A percentile compares a stretch with the other conserved stretches of the same genome.
These are phyloP conservation scores for Russula compacta DNA, from an alignment of 768 basidiomycete species.

Conservation along the genomic window DNA sequence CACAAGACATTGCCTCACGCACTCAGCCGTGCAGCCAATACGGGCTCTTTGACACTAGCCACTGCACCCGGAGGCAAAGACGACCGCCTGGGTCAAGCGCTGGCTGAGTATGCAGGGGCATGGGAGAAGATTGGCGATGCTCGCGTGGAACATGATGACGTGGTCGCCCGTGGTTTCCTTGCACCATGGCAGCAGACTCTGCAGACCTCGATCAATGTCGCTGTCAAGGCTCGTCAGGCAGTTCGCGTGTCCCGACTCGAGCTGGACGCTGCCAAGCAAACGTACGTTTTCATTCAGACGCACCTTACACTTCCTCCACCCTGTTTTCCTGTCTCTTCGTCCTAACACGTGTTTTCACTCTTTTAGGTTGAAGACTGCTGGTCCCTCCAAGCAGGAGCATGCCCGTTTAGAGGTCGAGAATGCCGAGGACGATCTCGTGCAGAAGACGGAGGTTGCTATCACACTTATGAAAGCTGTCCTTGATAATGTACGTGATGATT, in stretches of 20 bases:
- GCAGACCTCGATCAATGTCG: constrained; percentile 73
- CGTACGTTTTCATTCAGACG: constrained; percentile 36
- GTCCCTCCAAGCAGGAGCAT: constrained; percentile 77
- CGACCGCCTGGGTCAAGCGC: constrained; percentile 67
- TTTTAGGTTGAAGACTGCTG: constrained; percentile 67
- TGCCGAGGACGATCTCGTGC: constrained; percentile 91
- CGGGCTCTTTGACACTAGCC: constrained; percentile 44
- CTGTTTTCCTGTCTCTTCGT: neutral
- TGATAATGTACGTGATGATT: constrained; percentile 66
- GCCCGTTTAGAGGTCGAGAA: constrained; percentile 88
- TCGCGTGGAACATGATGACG: constrained; percentile 68
- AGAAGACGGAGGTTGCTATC: constrained; percentile 96
- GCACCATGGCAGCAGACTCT: constrained; percentile 85
- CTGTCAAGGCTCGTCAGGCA: constrained; percentile 86
- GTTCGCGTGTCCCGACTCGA: constrained; percentile 75
- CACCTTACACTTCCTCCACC: neutral
- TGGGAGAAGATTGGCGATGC: constrained; percentile 81
- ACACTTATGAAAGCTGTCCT: constrained; percentile 97
- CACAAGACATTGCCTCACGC: constrained; percentile 99
- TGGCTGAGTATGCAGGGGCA: constrained; percentile 69
- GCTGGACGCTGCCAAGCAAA: constrained; percentile 84
- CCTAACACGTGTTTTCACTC: neutral
- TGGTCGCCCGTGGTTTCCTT: constrained; percentile 59
- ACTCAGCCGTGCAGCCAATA: constrained; percentile 69
- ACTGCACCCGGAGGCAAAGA: constrained; percentile 36